These are phyloP conservation scores for Yamadazyma triangularis DNA, from an alignment of 1,139 yeast species.

Conservation along the genomic window DNA sequence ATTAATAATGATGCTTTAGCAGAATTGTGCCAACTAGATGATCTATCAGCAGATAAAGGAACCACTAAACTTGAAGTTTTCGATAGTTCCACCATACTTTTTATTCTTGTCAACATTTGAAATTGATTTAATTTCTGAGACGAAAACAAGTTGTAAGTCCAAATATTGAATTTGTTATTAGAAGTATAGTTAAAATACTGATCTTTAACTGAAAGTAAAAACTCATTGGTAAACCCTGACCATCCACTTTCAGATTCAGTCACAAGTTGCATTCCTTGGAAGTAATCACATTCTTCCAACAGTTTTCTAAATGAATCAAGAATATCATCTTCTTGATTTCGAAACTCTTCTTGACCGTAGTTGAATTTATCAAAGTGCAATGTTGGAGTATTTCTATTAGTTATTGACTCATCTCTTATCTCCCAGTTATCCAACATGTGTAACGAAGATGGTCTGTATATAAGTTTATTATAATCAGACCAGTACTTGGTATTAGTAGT, in stretches of 20 bases:
- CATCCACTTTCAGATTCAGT: slow-evolving; percentile 75
- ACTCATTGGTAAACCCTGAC: slow-evolving; percentile 68
- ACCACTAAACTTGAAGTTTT: slow-evolving; percentile 45
- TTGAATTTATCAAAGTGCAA: slow-evolving; percentile 23
- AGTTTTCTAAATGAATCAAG: slow-evolving; percentile 47
- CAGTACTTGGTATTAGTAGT: slow-evolving; percentile 55
- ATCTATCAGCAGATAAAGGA: slow-evolving; percentile 34
- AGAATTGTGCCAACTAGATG: slow-evolving; percentile 37
- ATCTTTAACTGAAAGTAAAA: slow-evolving; percentile 57
- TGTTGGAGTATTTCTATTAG: slow-evolving; percentile 28
- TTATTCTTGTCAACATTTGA: slow-evolving; percentile 39
- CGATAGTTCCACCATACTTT: slow-evolving; percentile 41
- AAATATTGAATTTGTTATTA: slow-evolving; percentile 37
- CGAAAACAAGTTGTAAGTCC: slow-evolving; percentile 29
- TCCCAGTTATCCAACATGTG: slow-evolving; percentile 55
- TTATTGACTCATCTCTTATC: slow-evolving; percentile 14
- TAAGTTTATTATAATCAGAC: slow-evolving; percentile 75
- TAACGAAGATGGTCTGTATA: slow-evolving; percentile 60
- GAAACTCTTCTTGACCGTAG: slow-evolving; percentile 29
- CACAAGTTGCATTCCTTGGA: slow-evolving; percentile 65
- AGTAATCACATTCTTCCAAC: slow-evolving; percentile 73
- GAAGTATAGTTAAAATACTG: slow-evolving; percentile 62
- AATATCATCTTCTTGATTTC: slow-evolving; percentile 36
- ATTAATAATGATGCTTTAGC: slow-evolving; percentile 26
- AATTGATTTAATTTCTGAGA: slow-evolving; percentile 4